Base-by-base conservation (phyloP, 1,284 basidiomycete species). In the Xanthoconium separans region DNA sequence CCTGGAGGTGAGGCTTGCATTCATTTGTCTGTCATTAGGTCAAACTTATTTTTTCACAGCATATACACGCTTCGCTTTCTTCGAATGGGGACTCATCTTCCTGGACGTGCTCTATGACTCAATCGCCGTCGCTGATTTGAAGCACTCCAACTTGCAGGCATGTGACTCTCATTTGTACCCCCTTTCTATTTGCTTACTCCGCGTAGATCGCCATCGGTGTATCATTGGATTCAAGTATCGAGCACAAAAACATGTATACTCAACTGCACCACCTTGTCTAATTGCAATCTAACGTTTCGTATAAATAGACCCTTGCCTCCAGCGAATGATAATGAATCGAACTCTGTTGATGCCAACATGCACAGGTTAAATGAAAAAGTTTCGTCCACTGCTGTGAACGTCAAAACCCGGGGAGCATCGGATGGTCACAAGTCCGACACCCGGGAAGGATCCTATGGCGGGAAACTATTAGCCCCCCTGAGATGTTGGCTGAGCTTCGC, bases 51-150 rank as follows among this genome's bases (percentile, higher is more conserved):
- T 30, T 39, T 42, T 48, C 29, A 16, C 62, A 92, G 92, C 93
- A 11, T 95, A 95, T 71, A 93, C 90, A 0, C 75, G 75, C 47
- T 96, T 95, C 64, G 83, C 87, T 47, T 86, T 95, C 69, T 90
- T 92, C 59, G 93, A 96, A 71, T 96, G 93, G 93, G 77, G 77
- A 2, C 81, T 95, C 47, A 92, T 95, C 44, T 65, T 89, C 50
- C 79, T 89, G 56, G 93, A 96, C 59, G 77, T 95, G 27, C 61
- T 83, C 15, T 95, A 87, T 61, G 93, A 95, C 68, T 84, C 90
- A 0, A 70, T 87, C 10, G 68, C 81, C 0, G 79, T 80, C 49
- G 70, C 77, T 18, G 91, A 94, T 60, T 82, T 94, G 53, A 71
- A 68, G 49, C 73, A 78, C 41, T 74, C 76, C 12, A 72, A 79